A percentile compares a stretch with the other conserved stretches of the same genome.
Evolutionary conservation across 2,329 filamentous ascomycete species (phyloP).

Genomic region (Corynespora cassiicola): DNA sequence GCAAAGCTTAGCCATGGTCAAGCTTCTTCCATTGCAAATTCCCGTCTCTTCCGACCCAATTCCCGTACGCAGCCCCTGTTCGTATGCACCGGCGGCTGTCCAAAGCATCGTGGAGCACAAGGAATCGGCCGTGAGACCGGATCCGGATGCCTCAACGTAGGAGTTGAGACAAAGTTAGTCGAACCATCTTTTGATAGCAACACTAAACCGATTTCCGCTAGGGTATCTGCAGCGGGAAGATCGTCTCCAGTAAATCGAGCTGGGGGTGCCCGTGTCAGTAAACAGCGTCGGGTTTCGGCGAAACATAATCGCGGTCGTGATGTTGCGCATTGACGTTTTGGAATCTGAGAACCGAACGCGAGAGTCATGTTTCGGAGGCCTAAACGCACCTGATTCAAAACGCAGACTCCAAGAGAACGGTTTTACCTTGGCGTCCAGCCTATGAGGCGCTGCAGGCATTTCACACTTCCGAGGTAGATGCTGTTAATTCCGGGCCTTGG

Average conservation of each 20-base stretch:
- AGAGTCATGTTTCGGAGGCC: constrained; percentile 32
- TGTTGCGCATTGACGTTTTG: constrained; percentile 38
- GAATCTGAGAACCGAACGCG: constrained; percentile 26
- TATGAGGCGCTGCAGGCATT: constrained; percentile 6
- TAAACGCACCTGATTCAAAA: constrained; percentile 37
- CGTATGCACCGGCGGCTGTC: constrained; percentile 14
- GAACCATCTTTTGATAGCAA: constrained; percentile 23
- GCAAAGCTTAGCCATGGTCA: constrained; percentile 38
- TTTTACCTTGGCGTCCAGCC: constrained; percentile 8
- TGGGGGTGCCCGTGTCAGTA: constrained; percentile 12
- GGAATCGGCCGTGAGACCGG: constrained; percentile 27
- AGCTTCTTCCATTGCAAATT: constrained; percentile 26
- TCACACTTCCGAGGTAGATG: constrained; percentile 13
- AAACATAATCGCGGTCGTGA: constrained; percentile 23
- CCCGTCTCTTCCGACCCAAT: constrained; percentile 9
- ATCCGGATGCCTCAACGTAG: constrained; percentile 17
- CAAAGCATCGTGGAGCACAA: constrained; percentile 17
- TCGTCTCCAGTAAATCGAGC: constrained; percentile 22
- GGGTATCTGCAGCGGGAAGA: constrained; percentile 24
- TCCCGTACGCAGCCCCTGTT: constrained; percentile 11
- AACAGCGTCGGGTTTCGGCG: constrained; percentile 17
- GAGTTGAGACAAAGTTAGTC: constrained; percentile 35
- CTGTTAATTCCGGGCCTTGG: too few relatives aligned
- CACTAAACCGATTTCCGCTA: constrained; percentile 13
- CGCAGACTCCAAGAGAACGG: constrained; percentile 4